Evolutionary conservation across 2,329 filamentous ascomycete genomes (phyloP).

Genomic region (Aschersonia sp.): DNA sequence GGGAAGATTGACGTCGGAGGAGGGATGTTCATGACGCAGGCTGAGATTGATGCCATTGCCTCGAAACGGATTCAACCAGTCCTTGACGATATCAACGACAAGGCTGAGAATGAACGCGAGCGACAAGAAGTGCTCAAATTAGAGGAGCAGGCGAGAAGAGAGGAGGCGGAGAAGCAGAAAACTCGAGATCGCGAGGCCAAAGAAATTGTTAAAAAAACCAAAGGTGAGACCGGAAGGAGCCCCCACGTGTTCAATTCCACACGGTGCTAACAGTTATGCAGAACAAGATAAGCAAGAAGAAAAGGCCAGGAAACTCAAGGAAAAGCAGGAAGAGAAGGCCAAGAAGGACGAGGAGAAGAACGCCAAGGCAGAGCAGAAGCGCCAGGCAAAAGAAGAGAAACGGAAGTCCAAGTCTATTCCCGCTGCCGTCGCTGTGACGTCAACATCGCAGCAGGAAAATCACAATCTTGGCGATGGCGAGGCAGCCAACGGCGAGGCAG

Average conservation of each 20-base stretch:
- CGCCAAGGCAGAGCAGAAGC: constrained; percentile 38
- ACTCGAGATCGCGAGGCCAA: constrained; percentile 36
- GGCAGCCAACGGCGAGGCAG: constrained; percentile 4
- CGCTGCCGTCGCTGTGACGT: constrained; percentile 2
- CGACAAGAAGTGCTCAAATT: constrained; percentile 50
- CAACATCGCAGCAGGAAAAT: neutral
- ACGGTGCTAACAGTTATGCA: constrained; percentile 7
- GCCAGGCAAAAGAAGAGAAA: constrained; percentile 25
- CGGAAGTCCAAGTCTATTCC: constrained; percentile 23
- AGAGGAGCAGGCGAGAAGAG: constrained; percentile 41
- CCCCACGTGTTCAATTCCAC: too few species aligned
- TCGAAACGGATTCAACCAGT: constrained; percentile 65
- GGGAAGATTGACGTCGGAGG: constrained; percentile 57
- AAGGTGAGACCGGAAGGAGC: constrained; percentile 30
- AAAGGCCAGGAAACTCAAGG: constrained; percentile 11
- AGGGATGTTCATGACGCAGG: constrained; percentile 64
- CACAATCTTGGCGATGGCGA: constrained; percentile 4
- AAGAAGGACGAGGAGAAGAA: constrained; percentile 38
- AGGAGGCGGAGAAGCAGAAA: constrained; percentile 31
- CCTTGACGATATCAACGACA: constrained; percentile 70
- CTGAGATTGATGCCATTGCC: constrained; percentile 68
- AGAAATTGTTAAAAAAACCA: constrained; percentile 37
- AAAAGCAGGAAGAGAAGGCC: constrained; percentile 10
- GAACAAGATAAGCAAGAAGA: constrained; percentile 30
- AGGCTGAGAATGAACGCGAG: constrained; percentile 57